Evolutionary conservation across 2,329 filamentous ascomycete species (phyloP).

Genomic region (Neofusicoccum sp.): DNA sequence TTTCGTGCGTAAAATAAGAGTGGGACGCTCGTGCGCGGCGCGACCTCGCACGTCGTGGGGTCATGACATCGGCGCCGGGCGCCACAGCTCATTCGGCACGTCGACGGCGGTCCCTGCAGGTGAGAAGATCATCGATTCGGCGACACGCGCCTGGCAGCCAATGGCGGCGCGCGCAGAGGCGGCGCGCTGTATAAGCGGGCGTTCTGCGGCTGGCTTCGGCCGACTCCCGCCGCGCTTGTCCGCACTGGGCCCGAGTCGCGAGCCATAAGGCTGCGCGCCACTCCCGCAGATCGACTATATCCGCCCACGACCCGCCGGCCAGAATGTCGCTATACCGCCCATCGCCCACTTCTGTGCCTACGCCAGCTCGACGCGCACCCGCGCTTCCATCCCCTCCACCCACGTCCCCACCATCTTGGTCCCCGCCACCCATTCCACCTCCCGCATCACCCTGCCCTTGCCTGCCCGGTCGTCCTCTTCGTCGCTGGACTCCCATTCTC

Average conservation of each 20-base stretch:
- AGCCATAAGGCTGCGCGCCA: constrained; percentile 6
- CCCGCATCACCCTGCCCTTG: constrained; percentile 62
- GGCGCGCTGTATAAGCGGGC: constrained; percentile 4
- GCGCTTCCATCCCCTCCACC: constrained; percentile 73
- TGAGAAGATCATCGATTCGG: no score
- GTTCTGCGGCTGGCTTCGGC: neutral
- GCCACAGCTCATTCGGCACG: no score
- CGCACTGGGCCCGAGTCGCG: neutral
- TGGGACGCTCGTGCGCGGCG: neutral
- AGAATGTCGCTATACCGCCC: constrained; percentile 12
- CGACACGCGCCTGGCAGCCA: neutral
- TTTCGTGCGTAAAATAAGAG: constrained; percentile 10
- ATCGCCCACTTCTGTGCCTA: neutral
- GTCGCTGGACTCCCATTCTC: constrained; percentile 46
- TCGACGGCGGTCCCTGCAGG: no score
- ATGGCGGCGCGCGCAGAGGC: neutral
- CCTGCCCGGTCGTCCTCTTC: constrained; percentile 41
- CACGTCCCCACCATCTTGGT: constrained; percentile 82
- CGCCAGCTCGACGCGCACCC: constrained; percentile 66
- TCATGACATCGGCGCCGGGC: no score
- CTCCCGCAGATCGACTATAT: neutral
- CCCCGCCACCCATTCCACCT: constrained; percentile 77
- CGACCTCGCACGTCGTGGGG: neutral
- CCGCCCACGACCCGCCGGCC: neutral
- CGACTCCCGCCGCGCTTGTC: constrained; percentile 4